phyloP scores from a whole-genome alignment of 1,284 basidiomycete genomes.

The Cutaneotrichosporon cavernicola region DNA sequence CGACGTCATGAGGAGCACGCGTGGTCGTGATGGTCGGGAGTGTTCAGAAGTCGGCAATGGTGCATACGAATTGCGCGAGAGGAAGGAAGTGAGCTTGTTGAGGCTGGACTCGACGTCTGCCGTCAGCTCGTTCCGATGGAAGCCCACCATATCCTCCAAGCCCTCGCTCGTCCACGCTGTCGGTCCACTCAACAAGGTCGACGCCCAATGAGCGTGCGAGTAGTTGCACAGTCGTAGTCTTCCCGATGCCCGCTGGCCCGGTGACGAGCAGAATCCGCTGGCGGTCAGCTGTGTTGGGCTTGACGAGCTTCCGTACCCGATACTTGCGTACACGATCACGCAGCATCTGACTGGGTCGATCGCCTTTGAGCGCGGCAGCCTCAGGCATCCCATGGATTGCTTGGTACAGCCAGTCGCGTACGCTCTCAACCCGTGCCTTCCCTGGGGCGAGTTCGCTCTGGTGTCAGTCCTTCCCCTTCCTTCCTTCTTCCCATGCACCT shows the following conservation, averaged over 20 bases:
- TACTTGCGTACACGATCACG: conserved; percentile 70
- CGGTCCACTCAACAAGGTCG: conserved; percentile 82
- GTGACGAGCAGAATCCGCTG: conserved; percentile 81
- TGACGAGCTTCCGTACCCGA: conserved; percentile 57
- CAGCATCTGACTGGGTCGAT: conserved; percentile 32
- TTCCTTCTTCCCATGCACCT: conserved; percentile 54
- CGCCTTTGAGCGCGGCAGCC: conserved; percentile 24
- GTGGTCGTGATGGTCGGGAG: conserved; percentile 30
- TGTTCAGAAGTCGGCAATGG: conserved; percentile 62
- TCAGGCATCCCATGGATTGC: conserved; percentile 63
- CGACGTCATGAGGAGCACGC: conserved; percentile 81
- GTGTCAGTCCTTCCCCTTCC: conserved; percentile 5
- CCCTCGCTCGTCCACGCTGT: conserved; percentile 50
- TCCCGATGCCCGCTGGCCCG: conserved; percentile 86
- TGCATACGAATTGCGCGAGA: conserved; percentile 65
- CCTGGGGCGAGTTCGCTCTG: conserved; percentile 85
- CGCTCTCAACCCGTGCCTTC: conserved; percentile 78
- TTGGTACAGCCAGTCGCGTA: conserved; percentile 80
- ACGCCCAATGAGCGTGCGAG: conserved; percentile 72
- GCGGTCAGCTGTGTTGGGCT: conserved; percentile 6
- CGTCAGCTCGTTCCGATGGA: conserved; percentile 2
- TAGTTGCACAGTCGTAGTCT: conserved; percentile 79
- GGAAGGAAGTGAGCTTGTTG: conserved; percentile 73
- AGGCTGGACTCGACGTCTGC: conserved; percentile 63
- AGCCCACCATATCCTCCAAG: conserved; percentile 34